Evolutionary conservation across 2,329 filamentous ascomycete genomes (phyloP), one percentile per base, ranked within the genome.

Genomic region (Zopfia rhizophila): DNA sequence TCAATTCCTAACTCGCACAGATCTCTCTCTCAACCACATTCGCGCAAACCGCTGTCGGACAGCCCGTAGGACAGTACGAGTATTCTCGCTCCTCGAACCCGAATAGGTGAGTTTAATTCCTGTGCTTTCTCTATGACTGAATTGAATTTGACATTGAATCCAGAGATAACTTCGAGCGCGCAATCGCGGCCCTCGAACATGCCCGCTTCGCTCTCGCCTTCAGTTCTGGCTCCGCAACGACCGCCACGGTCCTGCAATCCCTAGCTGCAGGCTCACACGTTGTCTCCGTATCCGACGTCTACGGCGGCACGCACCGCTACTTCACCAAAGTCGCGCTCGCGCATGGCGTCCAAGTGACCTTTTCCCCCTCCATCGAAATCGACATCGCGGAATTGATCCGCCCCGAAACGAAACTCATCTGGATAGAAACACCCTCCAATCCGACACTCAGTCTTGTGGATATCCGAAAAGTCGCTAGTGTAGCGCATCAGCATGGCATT

Each of bases 1-100:
- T 27, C 51, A 61, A 32, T 60, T 48, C 23, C 44, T 56, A 13
- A 39, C 33, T 23, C 10, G 2, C 21, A 22, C 55, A 85, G 80
- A 97, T 99, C 72, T 97, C 93, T 7, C 85, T 99, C 17, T 96
- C 92, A 17, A 97, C 94, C 12, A 99, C 94, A 5, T 99, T 93
- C 69, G 91, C 90, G n/a, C 94, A 99, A 78, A 87, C 85, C 11
- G 83, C 85, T 10, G 91, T 96, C 16, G 94, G 93, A 55, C 85
- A 89, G 73, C 94, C 94, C 1, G 79, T 97, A 21, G 94, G 94
- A 66, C 78, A 79, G 53, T 97, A 92, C 76, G 94, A 99, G 76
- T 99, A 99, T 80, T 91, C 88, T 41, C 86, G 94, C 53, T 95
- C 90, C 66, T 86, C 90, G 53, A 99, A 99, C 75, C 94, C 94